A percentile compares a stretch with the other conserved stretches of the same genome.
Evolutionary conservation across 345 rosid genomes (phyloP).

Genomic region (Fremontodendron californicum): DNA sequence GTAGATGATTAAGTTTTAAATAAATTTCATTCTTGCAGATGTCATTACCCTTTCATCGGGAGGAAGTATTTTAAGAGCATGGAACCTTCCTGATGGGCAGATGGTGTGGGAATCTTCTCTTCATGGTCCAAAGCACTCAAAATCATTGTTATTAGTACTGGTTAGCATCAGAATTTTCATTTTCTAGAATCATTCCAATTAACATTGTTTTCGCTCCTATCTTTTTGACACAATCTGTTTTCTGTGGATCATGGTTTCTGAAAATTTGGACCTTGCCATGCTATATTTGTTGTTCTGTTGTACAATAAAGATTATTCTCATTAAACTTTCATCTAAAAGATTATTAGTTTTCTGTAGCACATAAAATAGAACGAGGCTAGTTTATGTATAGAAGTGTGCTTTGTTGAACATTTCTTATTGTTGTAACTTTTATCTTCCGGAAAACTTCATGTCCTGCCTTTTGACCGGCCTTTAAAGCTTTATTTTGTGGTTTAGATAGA

Average conservation of each 20-base stretch:
- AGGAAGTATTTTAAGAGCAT: constrained; percentile 79
- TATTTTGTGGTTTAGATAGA: not conserved
- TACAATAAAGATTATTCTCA: not conserved
- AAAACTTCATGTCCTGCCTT: not conserved
- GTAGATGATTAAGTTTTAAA: constrained; percentile 1
- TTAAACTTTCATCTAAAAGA: not conserved
- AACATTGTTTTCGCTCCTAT: not conserved
- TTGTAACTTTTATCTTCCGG: not conserved
- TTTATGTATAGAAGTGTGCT: not conserved
- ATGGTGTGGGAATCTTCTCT: constrained; percentile 90
- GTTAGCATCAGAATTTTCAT: constrained; percentile 36
- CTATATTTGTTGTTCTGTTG: not conserved
- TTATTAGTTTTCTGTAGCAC: not conserved
- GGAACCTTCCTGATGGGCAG: constrained; percentile 99
- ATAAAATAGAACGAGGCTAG: not conserved
- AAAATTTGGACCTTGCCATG: not conserved
- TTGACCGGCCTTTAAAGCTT: not conserved
- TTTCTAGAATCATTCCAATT: not conserved
- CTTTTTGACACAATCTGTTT: not conserved
- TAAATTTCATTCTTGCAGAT: constrained; percentile 41
- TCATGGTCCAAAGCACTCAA: constrained; percentile 51
- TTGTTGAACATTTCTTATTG: not conserved
- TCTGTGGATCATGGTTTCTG: not conserved
- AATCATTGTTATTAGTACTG: constrained; percentile 55
- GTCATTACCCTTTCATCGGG: constrained; percentile 75